Conservation (phyloP, 768 basidiomycete species). For the Termitomyces sp. region DNA sequence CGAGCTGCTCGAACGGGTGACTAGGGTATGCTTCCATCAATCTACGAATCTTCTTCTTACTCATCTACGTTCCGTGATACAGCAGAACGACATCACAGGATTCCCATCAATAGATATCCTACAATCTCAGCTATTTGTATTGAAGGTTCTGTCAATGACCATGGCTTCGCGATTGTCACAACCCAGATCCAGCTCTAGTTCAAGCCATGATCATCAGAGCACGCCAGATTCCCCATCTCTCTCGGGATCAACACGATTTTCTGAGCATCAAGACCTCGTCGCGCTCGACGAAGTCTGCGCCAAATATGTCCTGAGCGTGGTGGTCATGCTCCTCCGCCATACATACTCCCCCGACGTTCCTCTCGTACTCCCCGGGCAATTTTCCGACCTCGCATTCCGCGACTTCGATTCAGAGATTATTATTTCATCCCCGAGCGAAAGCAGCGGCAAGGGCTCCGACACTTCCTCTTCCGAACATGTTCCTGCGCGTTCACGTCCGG, state of each 20-base stretch:
- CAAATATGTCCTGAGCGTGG: constrained; percentile 76
- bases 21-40: constrained; percentile 51
- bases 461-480: constrained; percentile 10
- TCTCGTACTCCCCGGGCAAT: constrained; percentile 53
- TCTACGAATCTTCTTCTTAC: not conserved
- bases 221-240: constrained; percentile 40
- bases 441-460: constrained; percentile 13
- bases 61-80: constrained; percentile 5
- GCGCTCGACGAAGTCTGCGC: constrained; percentile 82
- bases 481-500: constrained; percentile 2
- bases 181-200: constrained; percentile 40
- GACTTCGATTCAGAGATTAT: constrained; percentile 60
- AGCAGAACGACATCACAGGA: constrained; percentile 57
- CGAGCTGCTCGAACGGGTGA: constrained; percentile 74
- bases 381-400: constrained; percentile 63
- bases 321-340: constrained; percentile 80
- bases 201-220: constrained; percentile 35
- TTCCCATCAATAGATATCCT: constrained; percentile 65
- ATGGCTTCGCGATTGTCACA: constrained; percentile 76
- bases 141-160: constrained; percentile 76
- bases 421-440: constrained; percentile 30
- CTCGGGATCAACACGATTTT: constrained; percentile 27
- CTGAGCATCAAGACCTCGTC: constrained; percentile 56
- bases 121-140: constrained; percentile 83
- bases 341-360: constrained; percentile 58